Evolutionary conservation across 306 rosid genomes (phyloP), one percentile per base, ranked within the genome.

Genomic region (Casuarina cunninghamiana): DNA sequence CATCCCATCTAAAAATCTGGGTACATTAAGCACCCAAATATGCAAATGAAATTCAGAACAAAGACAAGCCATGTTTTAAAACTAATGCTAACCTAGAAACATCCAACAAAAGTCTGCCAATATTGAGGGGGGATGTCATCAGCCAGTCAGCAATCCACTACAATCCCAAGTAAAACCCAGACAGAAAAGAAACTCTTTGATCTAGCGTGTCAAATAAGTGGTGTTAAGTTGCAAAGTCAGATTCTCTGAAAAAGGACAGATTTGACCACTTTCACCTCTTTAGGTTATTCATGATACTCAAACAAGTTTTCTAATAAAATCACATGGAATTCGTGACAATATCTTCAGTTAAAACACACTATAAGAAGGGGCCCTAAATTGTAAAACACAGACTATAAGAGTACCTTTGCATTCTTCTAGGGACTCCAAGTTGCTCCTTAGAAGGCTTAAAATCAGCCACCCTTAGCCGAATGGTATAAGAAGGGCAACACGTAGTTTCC

Each of bases 401-500:
- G 75, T 84, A 95, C 99, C 98, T 89, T 86, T 93, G 99, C 80
- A 93, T 67, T 77, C 91, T 80, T 80, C 85, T 90, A 78, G 85
- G 82, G 68, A 90, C 91, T 68, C 94, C 97, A 41, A 57, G 87
- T 75, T 95, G 97, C 84, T 95, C 98, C 84, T 91, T 95, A 3
- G 97, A 91, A 82, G 88, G 88, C 91, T 80, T 77, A 83, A 89
- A 95, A 78, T 87, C 87, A 58, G 76, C 79, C 41, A 89, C 97
- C 80, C 73, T 88, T 82, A 91, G 76, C 48, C 97, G 99, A 83
- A 95, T 93, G 37, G 97, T 93, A 80, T 93, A 93, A 66, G 99
- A 85, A 83, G 98, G 97, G 83, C 99, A 95, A 76, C 99, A 95
- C 1, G 94, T 91, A 68, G 81, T 91, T 76, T 93, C 98, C 97